These are phyloP conservation scores for Cyclocybe aegerita DNA, from an alignment of 768 basidiomycete species.

Conservation along the genomic window DNA sequence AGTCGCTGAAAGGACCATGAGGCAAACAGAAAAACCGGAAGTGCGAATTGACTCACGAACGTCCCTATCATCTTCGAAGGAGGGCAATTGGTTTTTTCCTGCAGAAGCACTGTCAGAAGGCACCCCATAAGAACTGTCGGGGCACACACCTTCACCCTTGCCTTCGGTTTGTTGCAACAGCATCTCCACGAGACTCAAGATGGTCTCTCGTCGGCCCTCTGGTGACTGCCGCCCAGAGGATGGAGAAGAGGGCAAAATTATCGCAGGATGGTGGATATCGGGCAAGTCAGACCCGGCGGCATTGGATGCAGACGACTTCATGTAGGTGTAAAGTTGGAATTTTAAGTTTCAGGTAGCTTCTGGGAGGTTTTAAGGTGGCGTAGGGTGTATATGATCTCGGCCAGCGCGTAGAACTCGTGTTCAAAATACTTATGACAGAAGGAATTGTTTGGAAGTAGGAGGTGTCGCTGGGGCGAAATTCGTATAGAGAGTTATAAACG, in stretches of 20 bases:
- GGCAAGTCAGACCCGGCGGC: conserved; percentile 11
- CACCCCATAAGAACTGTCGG: neutral
- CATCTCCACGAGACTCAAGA: conserved; percentile 52
- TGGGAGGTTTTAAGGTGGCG: conserved; percentile 12
- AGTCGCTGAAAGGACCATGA: conserved; percentile 37
- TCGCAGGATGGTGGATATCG: conserved; percentile 18
- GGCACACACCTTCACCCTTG: conserved; percentile 27
- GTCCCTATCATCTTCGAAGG: conserved; percentile 63
- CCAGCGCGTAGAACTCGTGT: conserved; percentile 17
- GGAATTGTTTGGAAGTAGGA: neutral
- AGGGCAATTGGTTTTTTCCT: conserved; percentile 42
- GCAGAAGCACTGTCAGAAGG: neutral
- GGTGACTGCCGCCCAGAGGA: conserved; percentile 29
- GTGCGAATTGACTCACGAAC: conserved; percentile 51
- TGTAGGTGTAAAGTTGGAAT: neutral
- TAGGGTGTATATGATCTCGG: neutral
- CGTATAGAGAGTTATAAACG: no score
- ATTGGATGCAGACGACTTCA: conserved; percentile 7
- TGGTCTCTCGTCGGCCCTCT: conserved; percentile 40
- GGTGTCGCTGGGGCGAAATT: neutral
- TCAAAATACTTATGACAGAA: neutral
- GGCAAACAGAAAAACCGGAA: neutral
- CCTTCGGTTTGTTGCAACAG: conserved; percentile 38
- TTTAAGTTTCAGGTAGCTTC: neutral
- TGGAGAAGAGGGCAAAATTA: conserved; percentile 10